Evolutionary conservation across 345 rosid genomes (phyloP), one percentile per base, ranked within the genome.

Genomic region (Barbarea vulgaris): DNA sequence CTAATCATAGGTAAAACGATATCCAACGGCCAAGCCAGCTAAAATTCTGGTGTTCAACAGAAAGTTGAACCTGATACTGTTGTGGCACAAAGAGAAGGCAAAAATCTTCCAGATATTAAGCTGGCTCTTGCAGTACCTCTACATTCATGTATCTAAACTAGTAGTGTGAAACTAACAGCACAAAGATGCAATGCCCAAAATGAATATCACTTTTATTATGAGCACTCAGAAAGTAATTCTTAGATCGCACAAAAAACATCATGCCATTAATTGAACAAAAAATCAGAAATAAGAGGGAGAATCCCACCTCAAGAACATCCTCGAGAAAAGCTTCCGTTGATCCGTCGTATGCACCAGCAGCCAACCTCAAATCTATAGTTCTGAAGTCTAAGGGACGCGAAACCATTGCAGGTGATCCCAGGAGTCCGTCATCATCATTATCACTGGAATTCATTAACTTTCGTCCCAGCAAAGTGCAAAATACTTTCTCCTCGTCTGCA

Each of bases 341-440:
- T 75, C 97, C 87, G 48, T 87, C 85, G 74, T 95, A 95, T 8
- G 93, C 96, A 72, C 97, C 97, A 72, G 84, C 84, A 30, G 92
- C 97, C 84, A 95, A 84, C 84, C 97, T 87, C 81, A 92, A 81
- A 89, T 95, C 99, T 67, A 95, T 89, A 62, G 97, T 95, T 85
- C 97, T 83, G 62, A 95, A 95, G 84, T 95, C 99, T 76, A 95
- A 73, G 75, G 97, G 97, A 48, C 97, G 93, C 7, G 99, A 85
- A 54, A 95, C 93, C 93, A 92, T 87, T 64, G 93, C 97, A 61
- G 99, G 97, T 80, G 93, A 84, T 58, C 99, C 99, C 82, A 95
- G 93, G 77, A 95, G 89, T 27, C 97, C 97, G 68, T 91, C 98
- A 55, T 92, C 99, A 79, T 90, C 97, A 84, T 87, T 90, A 74